Base-by-base conservation (phyloP, 306 rosid species). In the Lathyrus sativus region DNA sequence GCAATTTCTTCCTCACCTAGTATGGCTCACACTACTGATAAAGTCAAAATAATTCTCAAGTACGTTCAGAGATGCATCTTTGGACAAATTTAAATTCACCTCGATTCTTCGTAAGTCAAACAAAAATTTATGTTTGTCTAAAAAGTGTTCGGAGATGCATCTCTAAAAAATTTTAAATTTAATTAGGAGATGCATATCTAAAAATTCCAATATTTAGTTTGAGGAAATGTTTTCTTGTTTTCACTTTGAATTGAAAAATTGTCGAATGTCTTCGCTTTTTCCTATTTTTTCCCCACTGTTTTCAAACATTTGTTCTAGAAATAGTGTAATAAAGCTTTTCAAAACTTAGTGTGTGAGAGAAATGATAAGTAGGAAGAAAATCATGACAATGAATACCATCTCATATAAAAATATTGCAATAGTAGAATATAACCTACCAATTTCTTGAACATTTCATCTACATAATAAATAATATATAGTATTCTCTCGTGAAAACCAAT, bases 401-500 rank as follows among this genome's bases (percentile, higher is more conserved):
- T 62, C 38, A 26, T 50, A 37, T 13, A 53, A 11, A 66, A 45
- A 51, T 17, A 11, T 65, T 15, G 38, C 51, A 61, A 60, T 37
- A 54, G 46, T 61, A 17, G 29, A 61, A 46, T 39, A 7, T 13
- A 15, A 37, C 56, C 7, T 42, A 17, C 37, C 15, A 60, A 62
- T 17, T 62, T 54, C 19, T 43, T 49, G 4, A 41, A 73, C 31
- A 67, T 67, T 43, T 67, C 43, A 35, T 61, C 42, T 13, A 24
- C 31, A 26, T 22, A 1, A 19, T 24, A 62, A 66, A 75, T 9
- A 41, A 58, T 50, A 48, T 65, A 24, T 65, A 48, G 43, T 46
- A 24, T 33, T 60, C 5, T 43, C 46, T 15, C 46, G 45, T 53
- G 45, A 62, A 77, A 49, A 72, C 44, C 50, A 79, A 61, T 57